Percentiles rank a stretch among this genome's conserved stretches.
phyloP scores from a whole-genome alignment of 345 rosid genomes.

The Arabidopsis suecica region DNA sequence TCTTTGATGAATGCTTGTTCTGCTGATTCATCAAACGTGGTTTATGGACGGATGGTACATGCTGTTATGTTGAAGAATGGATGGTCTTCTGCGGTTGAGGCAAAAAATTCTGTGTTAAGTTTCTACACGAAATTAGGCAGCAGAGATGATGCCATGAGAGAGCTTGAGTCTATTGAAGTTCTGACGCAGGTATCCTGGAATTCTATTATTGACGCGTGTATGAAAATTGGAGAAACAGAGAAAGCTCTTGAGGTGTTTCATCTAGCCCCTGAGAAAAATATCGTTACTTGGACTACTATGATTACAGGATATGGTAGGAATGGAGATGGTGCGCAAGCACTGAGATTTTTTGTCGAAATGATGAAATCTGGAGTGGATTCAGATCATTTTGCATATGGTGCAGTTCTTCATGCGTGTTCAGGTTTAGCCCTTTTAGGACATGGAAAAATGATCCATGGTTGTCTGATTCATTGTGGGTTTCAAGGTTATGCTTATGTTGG shows the following conservation, averaged over 20 bases:
- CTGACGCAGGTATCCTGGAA: constrained; percentile 73
- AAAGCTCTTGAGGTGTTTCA: constrained; percentile 60
- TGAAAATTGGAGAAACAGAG: constrained; percentile 61
- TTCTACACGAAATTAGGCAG: constrained; percentile 69
- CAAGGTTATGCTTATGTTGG: constrained; percentile 62
- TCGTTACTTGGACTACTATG: constrained; percentile 80
- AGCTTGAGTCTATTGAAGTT: constrained; percentile 53
- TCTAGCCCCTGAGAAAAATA: constrained; percentile 57
- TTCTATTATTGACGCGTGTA: constrained; percentile 67
- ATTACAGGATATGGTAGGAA: constrained; percentile 67
- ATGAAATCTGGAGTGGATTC: constrained; percentile 46
- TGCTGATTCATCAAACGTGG: constrained; percentile 48
- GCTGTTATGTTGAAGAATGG: constrained; percentile 66
- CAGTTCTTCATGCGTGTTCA: constrained; percentile 79
- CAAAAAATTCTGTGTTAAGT: constrained; percentile 66
- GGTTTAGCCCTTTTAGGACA: constrained; percentile 59
- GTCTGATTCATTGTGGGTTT: constrained; percentile 61
- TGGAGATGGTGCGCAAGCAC: constrained; percentile 66
- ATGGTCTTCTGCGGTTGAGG: constrained; percentile 70
- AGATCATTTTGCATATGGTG: constrained; percentile 62
- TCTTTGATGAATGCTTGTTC: constrained; percentile 62
- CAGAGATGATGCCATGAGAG: constrained; percentile 55
- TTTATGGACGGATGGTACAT: constrained; percentile 61
- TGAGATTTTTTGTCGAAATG: constrained; percentile 61
- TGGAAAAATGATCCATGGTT: constrained; percentile 77